A percentile compares a stretch with the other conserved stretches of the same genome.
Conservation (phyloP, 768 basidiomycete species). For the Termitomyces sp. region DNA sequence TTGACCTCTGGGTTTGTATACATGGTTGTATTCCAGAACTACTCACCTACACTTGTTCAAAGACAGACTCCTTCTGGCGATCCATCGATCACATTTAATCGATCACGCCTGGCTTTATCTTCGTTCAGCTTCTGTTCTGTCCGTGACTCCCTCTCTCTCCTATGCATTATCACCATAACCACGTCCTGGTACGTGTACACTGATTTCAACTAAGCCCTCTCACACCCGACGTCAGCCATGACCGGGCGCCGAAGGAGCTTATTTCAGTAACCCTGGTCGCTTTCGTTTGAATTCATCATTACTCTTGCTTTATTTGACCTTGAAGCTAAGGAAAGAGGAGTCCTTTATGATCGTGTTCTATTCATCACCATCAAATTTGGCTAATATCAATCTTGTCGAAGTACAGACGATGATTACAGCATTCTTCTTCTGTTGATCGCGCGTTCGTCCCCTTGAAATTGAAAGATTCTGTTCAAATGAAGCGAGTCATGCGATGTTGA, state of each 20-base stretch:
- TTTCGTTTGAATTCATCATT: background rate
- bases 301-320: background rate
- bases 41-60: background rate
- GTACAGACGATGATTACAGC: background rate
- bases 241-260: background rate
- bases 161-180: background rate
- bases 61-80: background rate
- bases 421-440: background rate
- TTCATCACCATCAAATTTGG: background rate
- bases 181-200: background rate
- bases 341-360: background rate
- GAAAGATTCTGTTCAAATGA: background rate
- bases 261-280: background rate
- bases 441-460: background rate
- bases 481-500: background rate
- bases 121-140: background rate
- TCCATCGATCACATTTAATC: background rate
- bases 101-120: background rate
- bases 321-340: no score
- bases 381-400: background rate
- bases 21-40: background rate
- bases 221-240: background rate
- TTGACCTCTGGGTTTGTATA: background rate
- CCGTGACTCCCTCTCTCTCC: background rate
- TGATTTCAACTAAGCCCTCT: background rate